Evolutionary conservation across 2,329 filamentous ascomycete genomes (phyloP).

Genomic region (Bipolaris oryzae): DNA sequence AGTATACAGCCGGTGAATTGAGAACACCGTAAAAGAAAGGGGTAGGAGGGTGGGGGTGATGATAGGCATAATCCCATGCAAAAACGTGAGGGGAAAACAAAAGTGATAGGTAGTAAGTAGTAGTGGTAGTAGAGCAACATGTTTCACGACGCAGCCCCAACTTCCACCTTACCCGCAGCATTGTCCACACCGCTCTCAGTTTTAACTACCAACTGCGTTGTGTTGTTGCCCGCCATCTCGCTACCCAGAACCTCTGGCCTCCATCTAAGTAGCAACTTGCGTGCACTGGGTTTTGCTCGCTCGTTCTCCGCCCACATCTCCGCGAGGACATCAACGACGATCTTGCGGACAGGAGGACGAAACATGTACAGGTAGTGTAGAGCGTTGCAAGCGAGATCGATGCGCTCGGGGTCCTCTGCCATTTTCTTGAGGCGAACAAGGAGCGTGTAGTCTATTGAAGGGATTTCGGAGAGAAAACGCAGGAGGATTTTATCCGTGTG

Average conservation of each 20-base stretch:
- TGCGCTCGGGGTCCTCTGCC: conserved; percentile 67
- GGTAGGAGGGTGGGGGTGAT: no score
- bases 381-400: conserved; percentile 63
- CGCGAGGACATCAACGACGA: conserved; percentile 63
- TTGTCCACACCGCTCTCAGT: conserved; percentile 14
- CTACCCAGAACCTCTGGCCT: conserved; percentile 55
- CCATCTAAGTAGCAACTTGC: conserved; percentile 62
- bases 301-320: conserved; percentile 61
- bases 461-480: conserved; percentile 89
- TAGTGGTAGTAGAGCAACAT: neutral
- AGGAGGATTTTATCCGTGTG: conserved; percentile 87
- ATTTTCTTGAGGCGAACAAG: conserved; percentile 72
- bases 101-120: neutral
- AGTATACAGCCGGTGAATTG: neutral
- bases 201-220: conserved; percentile 25
- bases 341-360: conserved; percentile 63
- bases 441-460: conserved; percentile 74
- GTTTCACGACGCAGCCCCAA: conserved; percentile 32
- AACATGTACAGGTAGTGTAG: conserved; percentile 59
- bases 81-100: neutral
- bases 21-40: neutral
- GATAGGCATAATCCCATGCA: no score
- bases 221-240: conserved; percentile 12
- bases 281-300: conserved; percentile 55
- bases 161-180: conserved; percentile 28